Base-by-base conservation (phyloP, 192 early-diverging fungal genomes). In the Martensiomyces pterosporus region DNA sequence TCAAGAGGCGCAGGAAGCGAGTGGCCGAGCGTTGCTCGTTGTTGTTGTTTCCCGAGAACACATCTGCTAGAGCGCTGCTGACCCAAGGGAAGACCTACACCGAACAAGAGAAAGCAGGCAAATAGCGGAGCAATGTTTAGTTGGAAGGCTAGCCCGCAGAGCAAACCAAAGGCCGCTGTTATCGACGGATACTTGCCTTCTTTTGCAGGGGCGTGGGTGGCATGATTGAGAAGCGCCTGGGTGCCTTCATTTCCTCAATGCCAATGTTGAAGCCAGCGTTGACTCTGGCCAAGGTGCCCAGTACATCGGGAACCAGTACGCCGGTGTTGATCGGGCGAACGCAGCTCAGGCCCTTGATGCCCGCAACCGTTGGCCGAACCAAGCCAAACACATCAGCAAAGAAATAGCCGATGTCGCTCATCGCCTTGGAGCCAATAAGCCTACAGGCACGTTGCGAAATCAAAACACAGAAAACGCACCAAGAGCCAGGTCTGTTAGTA, bases 1-100 rank as follows among this genome's bases (percentile, higher is more conserved):
- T 51, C 21, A 72, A 24, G 17, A 72, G 49, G 26, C 55, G 45
- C 45, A 72, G 41, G 25, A 72, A 47, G 16, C 69, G 62, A 2
- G 53, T 59, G 12, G 57, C 61, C 9, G 47, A 50, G 18, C 50
- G 62, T 34, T 65, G 55, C 25, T 57, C 43, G 54, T 57, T 65
- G 42, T 72, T 64, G 48, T 46, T 60, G 41, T 47, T 57, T 46
- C 64, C 55, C 38, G 40, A 24, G 24, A 64, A 60, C 2, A 57
- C 57, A 33, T 55, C 57, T 23, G 58, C 38, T 1, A 72, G 57
- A 33, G 54, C 38, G 13, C 55, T 54, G 45, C 45, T 52, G 45
- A 72, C 45, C 69, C 69, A 64, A 7, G 69, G 69, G 50, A 72
- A 72, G 4, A 72, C 46, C 29, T 32, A 32, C 29, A n/a, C 29